Percentiles rank a stretch among this genome's conserved stretches.
phyloP scores from a whole-genome alignment of 257 asterid species.

The Solanum etuberosum region DNA sequence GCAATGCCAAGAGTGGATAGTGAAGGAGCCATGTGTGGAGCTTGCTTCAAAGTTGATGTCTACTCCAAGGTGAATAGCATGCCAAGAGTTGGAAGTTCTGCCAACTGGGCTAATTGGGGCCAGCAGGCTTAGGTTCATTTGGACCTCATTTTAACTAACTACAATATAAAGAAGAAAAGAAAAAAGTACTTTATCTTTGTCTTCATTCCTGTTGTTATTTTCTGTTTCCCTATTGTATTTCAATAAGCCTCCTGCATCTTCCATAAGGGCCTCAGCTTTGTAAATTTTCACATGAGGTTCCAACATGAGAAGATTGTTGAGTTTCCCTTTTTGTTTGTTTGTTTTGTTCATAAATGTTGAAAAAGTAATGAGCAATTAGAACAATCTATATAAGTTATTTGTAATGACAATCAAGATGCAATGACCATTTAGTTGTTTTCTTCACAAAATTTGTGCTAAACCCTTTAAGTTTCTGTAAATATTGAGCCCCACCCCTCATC shows the following conservation, averaged over 20 bases:
- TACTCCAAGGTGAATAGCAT: constrained; percentile 61
- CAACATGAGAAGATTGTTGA: neutral
- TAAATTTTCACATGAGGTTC: neutral
- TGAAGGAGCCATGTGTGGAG: constrained; percentile 89
- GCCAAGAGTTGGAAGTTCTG: constrained; percentile 96
- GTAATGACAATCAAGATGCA: neutral
- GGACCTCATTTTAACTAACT: neutral
- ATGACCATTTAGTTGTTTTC: neutral
- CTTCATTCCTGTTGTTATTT: neutral
- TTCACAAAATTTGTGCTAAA: neutral
- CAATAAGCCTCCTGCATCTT: neutral
- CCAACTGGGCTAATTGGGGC: constrained; percentile 82
- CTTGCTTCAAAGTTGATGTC: constrained; percentile 73
- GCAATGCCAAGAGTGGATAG: constrained; percentile 95
- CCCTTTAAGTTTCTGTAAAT: neutral
- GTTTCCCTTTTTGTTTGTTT: neutral
- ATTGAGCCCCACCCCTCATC: neutral
- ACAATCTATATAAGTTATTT: neutral
- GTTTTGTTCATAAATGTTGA: neutral
- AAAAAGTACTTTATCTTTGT: neutral
- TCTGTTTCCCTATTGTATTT: neutral
- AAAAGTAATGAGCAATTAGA: neutral
- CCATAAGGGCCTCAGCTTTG: neutral
- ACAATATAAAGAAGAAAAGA: neutral
- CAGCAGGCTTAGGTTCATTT: constrained; percentile 13